Evolutionary conservation across 306 rosid species (phyloP), one percentile per base, ranked within the genome.

Genomic region (Canavalia gladiata): DNA sequence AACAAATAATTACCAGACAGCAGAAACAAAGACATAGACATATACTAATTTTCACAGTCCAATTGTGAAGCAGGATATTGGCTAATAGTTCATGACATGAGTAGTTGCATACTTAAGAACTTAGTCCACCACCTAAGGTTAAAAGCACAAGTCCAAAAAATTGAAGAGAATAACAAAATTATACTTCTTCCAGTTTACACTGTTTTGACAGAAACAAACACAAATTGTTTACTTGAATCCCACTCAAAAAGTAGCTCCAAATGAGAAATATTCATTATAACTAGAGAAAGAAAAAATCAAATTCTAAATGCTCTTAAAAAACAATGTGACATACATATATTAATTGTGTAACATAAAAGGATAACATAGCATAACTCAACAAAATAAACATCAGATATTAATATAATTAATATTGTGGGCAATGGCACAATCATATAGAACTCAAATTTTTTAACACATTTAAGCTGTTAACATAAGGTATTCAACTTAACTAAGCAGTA

Each of bases 1-100:
- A 71, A 51, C 57, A 51, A 69, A 78, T 2, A 60, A 74, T 78
- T 42, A 69, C 34, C 76, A 45, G 60, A 74, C 9, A 73, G 79
- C 60, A 77, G 72, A 13, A 68, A 60, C 33, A 56, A 37, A 60
- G 49, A 54, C 31, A 25, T 25, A 34, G 37, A 69, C 25, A 33
- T 31, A 7, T 52, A 29, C 47, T 34, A 30, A 42, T 83, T 62
- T 56, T 57, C 5, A 29, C 31, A 55, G 31, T 65, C 33, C 73
- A 56, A 66, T 35, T 34, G 13, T 35, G 29, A 63, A 63, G 11
- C 46, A 34, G 45, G 68, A 10, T 10, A 60, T 60, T 31, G 55
- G 28, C 46, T 45, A 11, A 65, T 25, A 50, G 41, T 12, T 63
- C 49, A 65, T 66, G 45, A 85, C 25, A 18, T 18, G 25, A 18